phyloP scores from a whole-genome alignment of 2,329 filamentous ascomycete species.

The Penicillium fuscoglaucum region DNA sequence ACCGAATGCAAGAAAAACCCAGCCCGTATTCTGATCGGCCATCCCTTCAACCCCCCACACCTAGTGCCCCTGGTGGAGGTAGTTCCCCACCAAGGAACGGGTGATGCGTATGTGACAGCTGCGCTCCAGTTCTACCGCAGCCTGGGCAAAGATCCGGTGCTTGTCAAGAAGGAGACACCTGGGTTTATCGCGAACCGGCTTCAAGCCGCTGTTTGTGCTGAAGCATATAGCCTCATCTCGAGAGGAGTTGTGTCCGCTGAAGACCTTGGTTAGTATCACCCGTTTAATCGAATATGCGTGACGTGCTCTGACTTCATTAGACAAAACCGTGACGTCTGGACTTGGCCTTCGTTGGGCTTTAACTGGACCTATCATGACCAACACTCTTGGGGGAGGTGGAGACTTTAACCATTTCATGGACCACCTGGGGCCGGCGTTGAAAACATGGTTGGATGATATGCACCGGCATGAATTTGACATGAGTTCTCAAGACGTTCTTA shows the following conservation, averaged over 20 bases:
- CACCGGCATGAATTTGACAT: constrained; percentile 10
- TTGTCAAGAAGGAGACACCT: constrained; percentile 11
- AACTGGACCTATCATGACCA: constrained; percentile 7
- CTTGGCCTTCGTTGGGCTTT: constrained; percentile 21
- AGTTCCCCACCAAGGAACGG: too few relatives aligned
- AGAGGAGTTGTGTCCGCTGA: constrained; percentile 28
- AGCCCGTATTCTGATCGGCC: too few relatives aligned
- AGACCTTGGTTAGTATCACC: constrained; percentile 14
- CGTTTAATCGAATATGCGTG: not conserved
- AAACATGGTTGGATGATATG: constrained; percentile 20
- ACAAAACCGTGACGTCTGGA: constrained; percentile 18
- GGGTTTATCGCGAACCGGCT: constrained; percentile 48
- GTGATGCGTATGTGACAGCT: too few relatives aligned
- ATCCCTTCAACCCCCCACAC: too few relatives aligned
- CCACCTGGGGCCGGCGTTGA: constrained; percentile 16
- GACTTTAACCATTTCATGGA: constrained; percentile 20
- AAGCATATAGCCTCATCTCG: constrained; percentile 39
- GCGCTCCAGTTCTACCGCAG: too few relatives aligned
- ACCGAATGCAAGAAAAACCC: too few relatives aligned
- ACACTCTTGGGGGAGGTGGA: constrained; percentile 15
- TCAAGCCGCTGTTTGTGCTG: constrained; percentile 32
- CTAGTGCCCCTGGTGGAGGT: too few relatives aligned
- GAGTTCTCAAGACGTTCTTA: not conserved
- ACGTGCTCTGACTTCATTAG: constrained; percentile 1
- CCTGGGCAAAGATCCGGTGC: too few relatives aligned